Evolutionary conservation across 1,284 basidiomycete genomes (phyloP).

Genomic region (Marasmius sp.): DNA sequence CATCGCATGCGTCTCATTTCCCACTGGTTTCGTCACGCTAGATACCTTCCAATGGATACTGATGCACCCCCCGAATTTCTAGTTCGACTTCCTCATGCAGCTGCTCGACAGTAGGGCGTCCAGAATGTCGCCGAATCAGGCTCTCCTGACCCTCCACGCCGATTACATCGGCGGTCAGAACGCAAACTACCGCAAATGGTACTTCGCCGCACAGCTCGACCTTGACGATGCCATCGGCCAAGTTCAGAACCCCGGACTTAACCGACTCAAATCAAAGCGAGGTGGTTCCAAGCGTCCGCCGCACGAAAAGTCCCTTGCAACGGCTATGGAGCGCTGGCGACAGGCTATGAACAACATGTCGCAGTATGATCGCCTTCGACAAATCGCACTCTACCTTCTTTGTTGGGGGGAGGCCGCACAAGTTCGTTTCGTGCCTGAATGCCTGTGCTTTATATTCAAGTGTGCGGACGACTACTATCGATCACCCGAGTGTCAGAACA

Average conservation of each 20-base stretch:
- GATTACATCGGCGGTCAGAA: slow-evolving; percentile 99
- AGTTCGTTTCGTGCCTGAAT: slow-evolving; percentile 97
- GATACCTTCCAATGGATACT: slow-evolving; percentile 2
- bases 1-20: slow-evolving; percentile 3
- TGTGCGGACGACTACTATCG: slow-evolving; percentile 99
- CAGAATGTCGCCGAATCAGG: slow-evolving; percentile 97
- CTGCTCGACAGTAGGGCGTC: slow-evolving; percentile 94
- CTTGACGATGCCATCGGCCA: slow-evolving; percentile 97
- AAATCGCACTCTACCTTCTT: slow-evolving; percentile 94
- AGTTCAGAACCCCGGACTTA: slow-evolving; percentile 88
- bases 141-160: slow-evolving; percentile 92
- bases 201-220: slow-evolving; percentile 98
- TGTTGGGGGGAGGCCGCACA: slow-evolving; percentile 99
- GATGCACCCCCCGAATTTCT: background rate
- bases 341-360: slow-evolving; percentile 99
- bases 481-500: slow-evolving; percentile 96
- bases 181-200: slow-evolving; percentile 98
- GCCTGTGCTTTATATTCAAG: slow-evolving; percentile 99
- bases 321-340: slow-evolving; percentile 90
- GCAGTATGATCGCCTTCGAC: slow-evolving; percentile 95
- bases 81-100: slow-evolving; percentile 99
- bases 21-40: slow-evolving; percentile 13
- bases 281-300: slow-evolving; percentile 49
- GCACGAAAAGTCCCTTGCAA: slow-evolving; percentile 84
- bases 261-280: slow-evolving; percentile 70